Percentiles rank a stretch among this genome's conserved stretches.
phyloP scores from a whole-genome alignment of 768 basidiomycete species.

The Termitomyces sp. region DNA sequence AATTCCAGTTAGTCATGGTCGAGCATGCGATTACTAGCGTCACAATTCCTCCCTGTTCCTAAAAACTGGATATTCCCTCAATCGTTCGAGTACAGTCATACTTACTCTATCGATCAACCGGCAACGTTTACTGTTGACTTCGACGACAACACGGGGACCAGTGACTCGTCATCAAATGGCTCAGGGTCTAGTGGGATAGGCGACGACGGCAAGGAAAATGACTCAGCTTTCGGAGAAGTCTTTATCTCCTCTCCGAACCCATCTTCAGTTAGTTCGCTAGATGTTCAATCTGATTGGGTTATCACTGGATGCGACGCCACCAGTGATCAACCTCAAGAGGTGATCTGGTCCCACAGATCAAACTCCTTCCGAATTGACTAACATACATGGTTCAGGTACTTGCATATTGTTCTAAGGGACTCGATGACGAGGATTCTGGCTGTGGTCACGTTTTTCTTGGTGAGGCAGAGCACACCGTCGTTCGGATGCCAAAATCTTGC shows the following conservation, averaged over 20 bases:
- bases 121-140: not conserved
- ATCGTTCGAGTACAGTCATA: not conserved
- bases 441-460: slow-evolving; percentile 1
- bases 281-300: not conserved
- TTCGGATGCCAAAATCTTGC: not conserved
- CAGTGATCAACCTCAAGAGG: not conserved
- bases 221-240: not conserved
- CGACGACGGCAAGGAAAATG: not conserved
- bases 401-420: not conserved
- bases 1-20: no score
- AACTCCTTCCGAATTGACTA: not conserved
- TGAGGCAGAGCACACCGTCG: not conserved
- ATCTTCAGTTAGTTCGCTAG: not conserved
- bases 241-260: not conserved
- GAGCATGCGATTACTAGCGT: not conserved
- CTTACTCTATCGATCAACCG: not conserved
- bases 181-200: not conserved
- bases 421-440: not conserved
- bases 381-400: not conserved
- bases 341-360: not conserved
- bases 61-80: not conserved
- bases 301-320: not conserved
- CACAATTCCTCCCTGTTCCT: not conserved
- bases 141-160: not conserved
- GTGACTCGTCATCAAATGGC: not conserved